Evolutionary conservation across 2,329 filamentous ascomycete genomes (phyloP).

Genomic region (Cladosporium sp.): DNA sequence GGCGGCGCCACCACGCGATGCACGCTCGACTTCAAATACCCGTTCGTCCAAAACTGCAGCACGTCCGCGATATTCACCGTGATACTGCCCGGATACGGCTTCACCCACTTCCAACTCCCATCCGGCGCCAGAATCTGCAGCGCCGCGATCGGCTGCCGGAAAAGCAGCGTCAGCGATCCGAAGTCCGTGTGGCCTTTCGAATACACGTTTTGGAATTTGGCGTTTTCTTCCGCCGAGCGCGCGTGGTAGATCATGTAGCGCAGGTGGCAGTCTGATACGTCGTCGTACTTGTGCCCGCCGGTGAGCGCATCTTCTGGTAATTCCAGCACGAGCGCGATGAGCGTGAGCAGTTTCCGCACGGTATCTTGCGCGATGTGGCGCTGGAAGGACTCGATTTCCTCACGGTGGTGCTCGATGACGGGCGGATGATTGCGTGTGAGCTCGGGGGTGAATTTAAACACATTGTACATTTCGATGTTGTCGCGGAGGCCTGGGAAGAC

Average conservation of each 20-base stretch:
- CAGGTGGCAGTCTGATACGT: conserved; percentile 32
- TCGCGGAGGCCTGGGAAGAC: conserved; percentile 39
- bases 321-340: conserved; percentile 64
- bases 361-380: conserved; percentile 56
- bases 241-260: conserved; percentile 37
- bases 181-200: conserved; percentile 46
- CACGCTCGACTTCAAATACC: conserved; percentile 53
- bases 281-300: conserved; percentile 60
- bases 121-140: conserved; percentile 42
- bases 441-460: conserved; percentile 57
- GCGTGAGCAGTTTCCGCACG: conserved; percentile 58
- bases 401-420: conserved; percentile 52
- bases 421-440: conserved; percentile 48
- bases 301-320: conserved; percentile 61
- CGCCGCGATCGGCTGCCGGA: conserved; percentile 46
- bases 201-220: conserved; percentile 32
- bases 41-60: conserved; percentile 43
- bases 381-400: conserved; percentile 60
- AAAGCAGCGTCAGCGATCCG: conserved; percentile 47
- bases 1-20: conserved; percentile 55
- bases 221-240: conserved; percentile 35
- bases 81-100: conserved; percentile 44
- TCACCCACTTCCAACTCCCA: conserved; percentile 47
- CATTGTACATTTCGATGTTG: conserved; percentile 63
- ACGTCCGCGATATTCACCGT: conserved; percentile 47